Percentiles rank a stretch among this genome's conserved stretches.
Evolutionary conservation across 2,329 filamentous ascomycete species (phyloP).

Genomic region (Clonostachys chloroleuca): DNA sequence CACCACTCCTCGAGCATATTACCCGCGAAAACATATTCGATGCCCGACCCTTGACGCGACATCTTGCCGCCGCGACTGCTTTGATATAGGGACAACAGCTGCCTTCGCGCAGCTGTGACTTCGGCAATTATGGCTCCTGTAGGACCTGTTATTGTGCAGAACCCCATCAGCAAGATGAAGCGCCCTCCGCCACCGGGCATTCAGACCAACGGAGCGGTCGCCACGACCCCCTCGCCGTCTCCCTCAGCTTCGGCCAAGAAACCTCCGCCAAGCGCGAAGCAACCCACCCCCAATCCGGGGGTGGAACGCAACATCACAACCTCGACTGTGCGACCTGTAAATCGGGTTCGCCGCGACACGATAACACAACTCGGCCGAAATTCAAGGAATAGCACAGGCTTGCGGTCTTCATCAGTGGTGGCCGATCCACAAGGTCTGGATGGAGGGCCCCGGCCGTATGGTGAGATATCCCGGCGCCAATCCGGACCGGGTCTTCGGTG

Average conservation of each 20-base stretch:
- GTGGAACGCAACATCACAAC: slow-evolving; percentile 30
- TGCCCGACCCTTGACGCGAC: no score
- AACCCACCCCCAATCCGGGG: slow-evolving; percentile 15
- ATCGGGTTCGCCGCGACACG: slow-evolving; percentile 55
- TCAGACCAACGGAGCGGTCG: slow-evolving; percentile 58
- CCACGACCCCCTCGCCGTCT: slow-evolving; percentile 56
- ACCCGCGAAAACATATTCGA: no score
- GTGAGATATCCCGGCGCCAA: slow-evolving; percentile 23
- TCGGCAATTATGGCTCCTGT: slow-evolving; percentile 46
- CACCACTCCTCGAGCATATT: no score
- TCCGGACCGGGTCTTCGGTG: not conserved
- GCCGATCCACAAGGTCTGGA: slow-evolving; percentile 32
- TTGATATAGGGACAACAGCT: not conserved
- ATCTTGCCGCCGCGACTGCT: no score
- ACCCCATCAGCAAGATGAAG: slow-evolving; percentile 57
- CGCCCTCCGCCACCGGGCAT: slow-evolving; percentile 62
- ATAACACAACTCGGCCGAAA: slow-evolving; percentile 34
- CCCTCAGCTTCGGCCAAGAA: slow-evolving; percentile 55
- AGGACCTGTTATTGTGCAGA: slow-evolving; percentile 36
- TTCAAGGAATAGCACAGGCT: slow-evolving; percentile 44
- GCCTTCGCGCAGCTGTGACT: not conserved
- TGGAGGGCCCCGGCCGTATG: slow-evolving; percentile 45
- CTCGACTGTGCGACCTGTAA: slow-evolving; percentile 42
- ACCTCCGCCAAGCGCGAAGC: slow-evolving; percentile 33
- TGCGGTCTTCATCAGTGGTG: slow-evolving; percentile 41